Evolutionary conservation across 2,329 filamentous ascomycete species (phyloP), one percentile per base, ranked within the genome.

Genomic region (Nakataea oryzae): DNA sequence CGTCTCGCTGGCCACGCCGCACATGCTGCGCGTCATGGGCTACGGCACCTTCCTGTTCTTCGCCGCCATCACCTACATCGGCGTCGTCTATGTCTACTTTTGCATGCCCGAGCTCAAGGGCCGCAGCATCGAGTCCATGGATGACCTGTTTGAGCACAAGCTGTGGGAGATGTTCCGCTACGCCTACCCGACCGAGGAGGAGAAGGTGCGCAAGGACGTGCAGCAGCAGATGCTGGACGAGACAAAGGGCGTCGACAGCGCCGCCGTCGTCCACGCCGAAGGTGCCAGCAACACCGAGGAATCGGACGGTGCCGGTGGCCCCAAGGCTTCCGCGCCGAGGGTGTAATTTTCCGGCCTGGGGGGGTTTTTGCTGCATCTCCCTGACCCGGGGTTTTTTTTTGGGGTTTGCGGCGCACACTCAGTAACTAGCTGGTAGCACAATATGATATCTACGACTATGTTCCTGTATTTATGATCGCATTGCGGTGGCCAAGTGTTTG

Each of bases 21-120:
- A 65, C 27, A 75, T 75, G 72, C 72, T 75, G 64, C 72, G 71
- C 0, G 66, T 72, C 24, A 69, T 74, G 66, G 71, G 72, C 3
- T 75, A 70, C 69, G 72, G 73, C 0, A 72, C 72, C 0, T 75
- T 75, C 61, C 63, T 75, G 1, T 64, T 75, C 0, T 75, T 74
- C 59, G 66, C 72, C 0, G 66, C 72, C 59, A 63, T 75, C 29
- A 75, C 73, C 3, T 75, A 74, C 61, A 65, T 68, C 13, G 73
- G 73, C 11, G 69, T 70, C 5, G 65, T 74, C 1, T 65, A 63
- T 61, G 60, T 65, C 50, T 81, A 73, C 67, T 78, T 80, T 69
- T 76, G 77, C 61, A 69, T 81, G 30, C 79, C 80, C 0, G 79
- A 82, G 68, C 78, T 79, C 21, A 81, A 81, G 66, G 79, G 79